Base-by-base conservation (phyloP, 1,284 basidiomycete genomes). In the Earliella scabrosa region DNA sequence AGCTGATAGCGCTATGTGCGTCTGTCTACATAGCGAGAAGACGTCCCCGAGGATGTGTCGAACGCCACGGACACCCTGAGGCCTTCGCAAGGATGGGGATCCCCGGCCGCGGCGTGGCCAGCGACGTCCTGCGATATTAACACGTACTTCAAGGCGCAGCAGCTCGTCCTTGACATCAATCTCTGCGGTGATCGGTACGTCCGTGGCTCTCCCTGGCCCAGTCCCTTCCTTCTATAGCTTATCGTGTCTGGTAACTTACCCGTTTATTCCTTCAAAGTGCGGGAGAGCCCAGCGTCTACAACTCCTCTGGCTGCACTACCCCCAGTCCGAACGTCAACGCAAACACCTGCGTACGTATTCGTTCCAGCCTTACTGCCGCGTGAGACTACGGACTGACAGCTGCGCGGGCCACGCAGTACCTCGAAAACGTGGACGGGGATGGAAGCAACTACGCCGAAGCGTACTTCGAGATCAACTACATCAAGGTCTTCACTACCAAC, bases 171-270 rank as follows among this genome's bases (percentile, higher is more conserved):
- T 53, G 78, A 85, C 54, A 85, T 83, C 52, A 80, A 78, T 8
- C 74, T 88, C n/a, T 88, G 86, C 64, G 76, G 85, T 18, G 72
- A 72, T 57, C 85, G 80, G 80, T 79, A 48, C 43, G 76, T 58
- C 40, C n/a, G n/a, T n/a, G n/a, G n/a, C n/a, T n/a, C n/a, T n/a
- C n/a, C n/a, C n/a, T n/a, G n/a, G n/a, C n/a, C 40, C 29, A 21
- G 21, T 24, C 23, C 8, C 21, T 24, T 24, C 9, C 16, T 38
- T 8, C 41, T 21, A n/a, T 18, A n/a, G 18, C 3, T 4, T n/a
- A 18, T 24, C 1, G 21, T 13, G 14, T 41, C 10, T 13, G 10
- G 5, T 13, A 11, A 11, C 21, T 41, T 43, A n/a, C 14, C 23
- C 39, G 26, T 34, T 10, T 24, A 1, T 11, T 23, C 21, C 14